phyloP scores from a whole-genome alignment of 139 green algal species.

The Chlorella sp. region DNA sequence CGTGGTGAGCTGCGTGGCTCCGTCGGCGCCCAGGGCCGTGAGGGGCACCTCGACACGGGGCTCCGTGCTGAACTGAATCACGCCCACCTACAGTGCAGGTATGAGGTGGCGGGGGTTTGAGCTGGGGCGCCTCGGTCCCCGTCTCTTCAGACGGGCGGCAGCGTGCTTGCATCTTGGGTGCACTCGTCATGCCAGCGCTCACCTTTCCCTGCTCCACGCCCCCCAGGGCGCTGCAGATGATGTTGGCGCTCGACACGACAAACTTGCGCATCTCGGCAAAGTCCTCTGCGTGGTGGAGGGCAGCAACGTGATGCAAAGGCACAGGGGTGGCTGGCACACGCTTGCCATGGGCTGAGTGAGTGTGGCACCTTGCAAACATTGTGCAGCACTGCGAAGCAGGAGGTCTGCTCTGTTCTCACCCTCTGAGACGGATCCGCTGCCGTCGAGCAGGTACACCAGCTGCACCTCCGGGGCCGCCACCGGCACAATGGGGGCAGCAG shows the following conservation, averaged over 20 bases:
- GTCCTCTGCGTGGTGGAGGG: not conserved
- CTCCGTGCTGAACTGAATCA: conserved; percentile 71
- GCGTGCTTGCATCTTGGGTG: too few relatives aligned
- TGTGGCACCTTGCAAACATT: too few relatives aligned
- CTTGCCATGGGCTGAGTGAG: too few relatives aligned
- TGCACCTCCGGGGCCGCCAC: not conserved
- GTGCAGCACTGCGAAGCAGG: too few relatives aligned
- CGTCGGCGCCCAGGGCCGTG: conserved; percentile 9
- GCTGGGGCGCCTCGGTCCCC: not conserved
- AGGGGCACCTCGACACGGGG: conserved; percentile 43
- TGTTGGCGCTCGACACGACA: conserved; percentile 8
- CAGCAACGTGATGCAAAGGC: too few relatives aligned
- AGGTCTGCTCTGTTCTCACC: too few relatives aligned
- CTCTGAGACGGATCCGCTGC: not conserved
- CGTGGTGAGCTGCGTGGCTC: not conserved
- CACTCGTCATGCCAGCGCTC: not conserved
- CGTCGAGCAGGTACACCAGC: not conserved
- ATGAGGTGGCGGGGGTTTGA: not conserved
- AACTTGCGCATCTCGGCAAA: conserved; percentile 23
- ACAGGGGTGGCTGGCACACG: too few relatives aligned
- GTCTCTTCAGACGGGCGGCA: too few relatives aligned
- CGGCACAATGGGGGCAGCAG: not conserved
- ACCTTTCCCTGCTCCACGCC: not conserved
- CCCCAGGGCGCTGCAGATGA: not conserved
- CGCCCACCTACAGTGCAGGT: conserved; percentile 40